phyloP scores from a whole-genome alignment of 148 eudicot genomes.

The Euryodendron excelsum region DNA sequence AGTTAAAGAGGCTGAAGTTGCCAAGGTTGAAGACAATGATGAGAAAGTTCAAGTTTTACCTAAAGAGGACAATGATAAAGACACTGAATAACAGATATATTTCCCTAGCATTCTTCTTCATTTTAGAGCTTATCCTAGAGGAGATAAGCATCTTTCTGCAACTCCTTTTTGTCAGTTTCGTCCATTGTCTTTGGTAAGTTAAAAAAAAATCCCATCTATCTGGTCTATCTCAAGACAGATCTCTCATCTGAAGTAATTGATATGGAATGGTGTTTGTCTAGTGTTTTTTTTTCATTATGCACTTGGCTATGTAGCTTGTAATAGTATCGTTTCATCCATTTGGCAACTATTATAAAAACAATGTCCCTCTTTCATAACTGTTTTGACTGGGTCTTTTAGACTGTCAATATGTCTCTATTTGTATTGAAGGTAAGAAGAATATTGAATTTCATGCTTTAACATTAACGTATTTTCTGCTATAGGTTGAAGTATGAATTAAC shows the following conservation, averaged over 20 bases:
- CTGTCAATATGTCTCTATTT: too few species aligned
- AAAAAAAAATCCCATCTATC: too few species aligned
- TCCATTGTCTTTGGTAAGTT: slow-evolving; percentile 7
- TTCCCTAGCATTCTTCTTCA: neutral
- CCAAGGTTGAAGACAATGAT: slow-evolving; percentile 24
- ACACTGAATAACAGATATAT: slow-evolving; percentile 8
- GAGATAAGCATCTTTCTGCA: neutral
- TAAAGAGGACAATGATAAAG: slow-evolving; percentile 13
- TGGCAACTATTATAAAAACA: too few species aligned
- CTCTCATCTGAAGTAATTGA: neutral
- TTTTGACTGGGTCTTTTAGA: too few species aligned
- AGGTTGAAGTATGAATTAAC: too few species aligned
- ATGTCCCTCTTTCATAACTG: too few species aligned
- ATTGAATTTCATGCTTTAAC: too few species aligned
- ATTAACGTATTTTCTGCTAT: too few species aligned
- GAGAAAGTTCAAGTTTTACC: slow-evolving; percentile 26
- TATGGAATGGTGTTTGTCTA: neutral
- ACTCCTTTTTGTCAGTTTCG: neutral
- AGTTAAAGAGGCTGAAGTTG: slow-evolving; percentile 20
- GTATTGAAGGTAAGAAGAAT: too few species aligned
- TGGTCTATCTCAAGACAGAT: slow-evolving; percentile 13
- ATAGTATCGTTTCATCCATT: too few species aligned
- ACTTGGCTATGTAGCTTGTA: too few species aligned
- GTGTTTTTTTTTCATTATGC: neutral
- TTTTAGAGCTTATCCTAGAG: neutral